Conservation (phyloP, 164 flowering plant genomes). For the Sedum album region DNA sequence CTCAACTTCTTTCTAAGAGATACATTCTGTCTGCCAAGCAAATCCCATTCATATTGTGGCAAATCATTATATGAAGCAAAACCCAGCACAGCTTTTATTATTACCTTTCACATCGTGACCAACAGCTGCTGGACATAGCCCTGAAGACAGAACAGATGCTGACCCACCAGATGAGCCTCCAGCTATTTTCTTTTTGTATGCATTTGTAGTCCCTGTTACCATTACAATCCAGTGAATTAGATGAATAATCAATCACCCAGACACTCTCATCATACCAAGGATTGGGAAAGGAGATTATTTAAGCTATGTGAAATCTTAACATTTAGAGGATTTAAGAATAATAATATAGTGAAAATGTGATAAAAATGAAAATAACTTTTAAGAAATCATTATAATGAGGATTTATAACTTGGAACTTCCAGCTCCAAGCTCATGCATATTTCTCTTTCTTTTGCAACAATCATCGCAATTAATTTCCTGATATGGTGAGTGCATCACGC, state of each 20-base stretch:
- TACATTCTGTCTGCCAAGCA: too few relatives aligned
- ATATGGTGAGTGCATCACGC: constrained; percentile 68
- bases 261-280: not conserved
- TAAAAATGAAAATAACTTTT: too few relatives aligned
- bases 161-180: constrained; percentile 99
- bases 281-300: not conserved
- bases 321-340: not conserved
- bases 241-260: not conserved
- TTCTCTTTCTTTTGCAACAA: constrained; percentile 91
- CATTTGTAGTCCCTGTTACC: constrained; percentile 58
- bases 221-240: not conserved
- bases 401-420: constrained; percentile 78
- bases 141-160: constrained; percentile 86
- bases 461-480: constrained; percentile 70
- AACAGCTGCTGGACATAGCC: constrained; percentile 87
- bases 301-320: not conserved
- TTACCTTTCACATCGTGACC: constrained; percentile 98
- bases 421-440: constrained; percentile 96
- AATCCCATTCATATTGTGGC: too few relatives aligned
- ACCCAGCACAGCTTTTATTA: not conserved
- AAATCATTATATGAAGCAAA: too few relatives aligned
- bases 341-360: too few relatives aligned
- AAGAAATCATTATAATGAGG: constrained; percentile 46
- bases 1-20: too few relatives aligned
- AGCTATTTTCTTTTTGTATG: constrained; percentile 48